Base-by-base conservation (phyloP, 1,284 basidiomycete species). In the Marasmius tenuissimus region DNA sequence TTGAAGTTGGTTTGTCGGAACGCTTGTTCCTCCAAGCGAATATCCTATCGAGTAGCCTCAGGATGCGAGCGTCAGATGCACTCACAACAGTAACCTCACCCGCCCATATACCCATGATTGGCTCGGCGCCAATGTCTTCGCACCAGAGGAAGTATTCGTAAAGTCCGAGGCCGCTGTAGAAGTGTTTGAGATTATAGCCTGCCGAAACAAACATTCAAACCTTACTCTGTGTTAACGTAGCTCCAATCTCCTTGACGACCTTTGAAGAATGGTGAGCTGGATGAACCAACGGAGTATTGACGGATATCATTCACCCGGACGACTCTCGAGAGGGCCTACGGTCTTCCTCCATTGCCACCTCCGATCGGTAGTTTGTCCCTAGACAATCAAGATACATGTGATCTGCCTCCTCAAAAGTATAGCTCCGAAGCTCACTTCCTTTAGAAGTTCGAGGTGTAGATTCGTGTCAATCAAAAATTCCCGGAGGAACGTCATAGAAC, bases 101-200 rank as follows among this genome's bases (percentile, higher is more conserved):
- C 12, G 52, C 12, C 33, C 37, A 54, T 14, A 54, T 54, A 47
- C 11, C 87, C 84, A 90, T 88, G 65, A 90, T 88, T 5, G 86
- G 78, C 63, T 86, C 77, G 83, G 88, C 86, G 3, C 76, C 79
- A 48, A 86, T 69, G 66, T 89, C 86, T 68, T 89, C 85, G 64
- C 86, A 85, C 76, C 87, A 85, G 39, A 81, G 72, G 59, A 91
- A 76, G 67, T 88, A 89, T 65, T 92, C 90, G 16, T 87, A 73
- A 0, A 91, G 74, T 57, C 84, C 87, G 3, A 88, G 74, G 42
- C 87, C 87, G 60, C 87, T 88, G 48, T 7, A 8, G 40, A 59
- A 53, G 10, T 27, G 33, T 7, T 20, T 33, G 52, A 8, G 55
- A 50, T 50, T 45, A 40, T 33, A 48, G 48, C 27, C 20, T 9